These are phyloP conservation scores for Astrothelium macrocarpum DNA, from an alignment of 495 filamentous ascomycete species.

Conservation along the genomic window DNA sequence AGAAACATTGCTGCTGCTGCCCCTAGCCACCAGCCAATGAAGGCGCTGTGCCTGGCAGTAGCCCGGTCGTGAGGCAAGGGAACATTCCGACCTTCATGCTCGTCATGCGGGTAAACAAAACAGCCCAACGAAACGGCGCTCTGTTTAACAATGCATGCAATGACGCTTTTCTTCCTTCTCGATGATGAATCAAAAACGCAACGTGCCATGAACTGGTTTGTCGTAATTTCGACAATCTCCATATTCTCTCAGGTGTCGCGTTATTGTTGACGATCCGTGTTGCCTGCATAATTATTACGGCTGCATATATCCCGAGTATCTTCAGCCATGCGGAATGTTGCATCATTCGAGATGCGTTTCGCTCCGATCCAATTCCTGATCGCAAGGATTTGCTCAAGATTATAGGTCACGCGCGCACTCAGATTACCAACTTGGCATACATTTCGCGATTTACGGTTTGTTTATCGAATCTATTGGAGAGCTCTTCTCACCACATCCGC, in stretches of 20 bases:
- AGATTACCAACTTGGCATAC: not conserved
- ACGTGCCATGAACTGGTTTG: no score
- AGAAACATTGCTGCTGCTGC: not conserved
- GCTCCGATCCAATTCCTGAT: not conserved
- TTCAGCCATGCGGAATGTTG: not conserved
- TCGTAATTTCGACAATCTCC: no score
- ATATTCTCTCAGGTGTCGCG: not conserved
- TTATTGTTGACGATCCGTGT: not conserved
- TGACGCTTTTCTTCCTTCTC: no score
- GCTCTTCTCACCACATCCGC: not conserved
- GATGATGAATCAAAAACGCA: no score
- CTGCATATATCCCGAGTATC: not conserved
- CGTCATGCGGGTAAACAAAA: conserved; percentile 4
- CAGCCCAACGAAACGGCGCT: not conserved
- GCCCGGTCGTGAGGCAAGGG: not conserved
- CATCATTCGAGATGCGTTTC: not conserved
- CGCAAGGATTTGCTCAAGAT: not conserved
- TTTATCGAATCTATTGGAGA: not conserved
- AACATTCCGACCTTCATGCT: conserved; percentile 6
- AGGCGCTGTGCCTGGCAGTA: not conserved
- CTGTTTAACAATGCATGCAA: no score
- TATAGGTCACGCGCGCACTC: not conserved
- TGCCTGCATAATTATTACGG: not conserved
- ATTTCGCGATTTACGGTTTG: no score
- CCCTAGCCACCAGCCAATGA: not conserved